Base-by-base conservation (phyloP, 495 filamentous ascomycete species). In the Corynascus novoguineensis region DNA sequence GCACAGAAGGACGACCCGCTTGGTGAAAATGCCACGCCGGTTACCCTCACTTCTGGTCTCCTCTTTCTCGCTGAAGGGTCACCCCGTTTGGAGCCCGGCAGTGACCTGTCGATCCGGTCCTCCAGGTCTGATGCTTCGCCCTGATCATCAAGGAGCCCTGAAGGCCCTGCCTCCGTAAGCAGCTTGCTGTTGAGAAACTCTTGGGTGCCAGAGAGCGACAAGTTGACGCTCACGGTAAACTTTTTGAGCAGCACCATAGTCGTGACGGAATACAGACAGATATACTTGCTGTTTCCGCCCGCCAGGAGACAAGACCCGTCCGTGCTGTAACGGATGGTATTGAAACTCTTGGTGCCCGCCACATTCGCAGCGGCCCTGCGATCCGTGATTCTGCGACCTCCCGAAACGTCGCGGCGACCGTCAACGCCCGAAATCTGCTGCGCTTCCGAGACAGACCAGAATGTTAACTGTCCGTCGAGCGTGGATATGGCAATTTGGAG, bases 261-360 rank as follows among this genome's bases (percentile, higher is more conserved):
- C 41, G 80, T 80, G 22, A 93, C 88, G 48, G 93, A 90, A 70
- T 98, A 98, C 52, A 98, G 75, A 66, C 95, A 97, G 28, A 98
- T 95, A 66, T 90, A 96, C 73, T 97, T 98, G 82, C 89, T 96
- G 71, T 91, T 96, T 6, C 93, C 93, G 47, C 80, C 91, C 0
- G 91, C 92, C 38, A 98, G 76, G 22, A 97, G 78, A 68, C 92
- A 97, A 53, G 82, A 86, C 38, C 93, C 95, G 64, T 98, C 93
- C 2, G 89, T 84, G 62, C 88, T 93, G 73, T 97, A 98, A 38
- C 83, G 82, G 59, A 98, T 84, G 50, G 86, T 87, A 65, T 79
- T 88, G 75, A 96, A 98, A 57, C 79, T 85, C 67, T 97, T 98
- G 38, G 87, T 96, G 29, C 90, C 90, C 1, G 88, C 82, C 21